Percentiles rank a stretch among this genome's conserved stretches.
Conservation (phyloP, 768 basidiomycete genomes). For the Rhodosporidiobolus odoratus region DNA sequence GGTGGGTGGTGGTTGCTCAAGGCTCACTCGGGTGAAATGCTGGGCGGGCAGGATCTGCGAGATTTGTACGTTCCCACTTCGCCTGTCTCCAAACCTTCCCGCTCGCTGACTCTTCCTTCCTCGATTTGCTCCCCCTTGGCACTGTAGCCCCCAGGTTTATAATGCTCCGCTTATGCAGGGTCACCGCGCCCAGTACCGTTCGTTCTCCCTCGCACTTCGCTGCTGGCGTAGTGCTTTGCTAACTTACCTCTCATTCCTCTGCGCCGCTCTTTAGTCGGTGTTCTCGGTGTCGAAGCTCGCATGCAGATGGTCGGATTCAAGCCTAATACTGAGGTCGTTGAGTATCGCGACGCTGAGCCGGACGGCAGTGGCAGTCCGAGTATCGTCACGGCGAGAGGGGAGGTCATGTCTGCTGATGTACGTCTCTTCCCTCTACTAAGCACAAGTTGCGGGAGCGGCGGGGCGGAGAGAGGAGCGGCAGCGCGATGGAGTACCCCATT, state of each 20-base stretch:
- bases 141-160: neutral
- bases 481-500: neutral
- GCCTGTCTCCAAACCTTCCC: neutral
- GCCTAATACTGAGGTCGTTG: constrained; percentile 1
- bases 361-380: neutral
- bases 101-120: too few relatives aligned
- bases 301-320: neutral
- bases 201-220: neutral
- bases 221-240: neutral
- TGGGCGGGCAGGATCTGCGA: constrained; percentile 5
- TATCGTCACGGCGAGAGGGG: constrained; percentile 2
- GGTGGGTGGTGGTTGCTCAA: constrained; percentile 6
- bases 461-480: too few relatives aligned
- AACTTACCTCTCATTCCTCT: neutral
- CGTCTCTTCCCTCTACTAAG: neutral
- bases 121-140: too few relatives aligned
- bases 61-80: constrained; percentile 3
- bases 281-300: constrained; percentile 5
- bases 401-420: constrained; percentile 1
- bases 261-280: neutral
- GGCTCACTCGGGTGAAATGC: neutral
- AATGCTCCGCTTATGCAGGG: constrained; percentile 11
- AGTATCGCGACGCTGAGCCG: neutral
- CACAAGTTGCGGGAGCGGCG: too few relatives aligned
- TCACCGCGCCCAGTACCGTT: constrained; percentile 6